Evolutionary conservation across 208 protist species (phyloP).

Genomic region (Acanthamoeba healyi): DNA sequence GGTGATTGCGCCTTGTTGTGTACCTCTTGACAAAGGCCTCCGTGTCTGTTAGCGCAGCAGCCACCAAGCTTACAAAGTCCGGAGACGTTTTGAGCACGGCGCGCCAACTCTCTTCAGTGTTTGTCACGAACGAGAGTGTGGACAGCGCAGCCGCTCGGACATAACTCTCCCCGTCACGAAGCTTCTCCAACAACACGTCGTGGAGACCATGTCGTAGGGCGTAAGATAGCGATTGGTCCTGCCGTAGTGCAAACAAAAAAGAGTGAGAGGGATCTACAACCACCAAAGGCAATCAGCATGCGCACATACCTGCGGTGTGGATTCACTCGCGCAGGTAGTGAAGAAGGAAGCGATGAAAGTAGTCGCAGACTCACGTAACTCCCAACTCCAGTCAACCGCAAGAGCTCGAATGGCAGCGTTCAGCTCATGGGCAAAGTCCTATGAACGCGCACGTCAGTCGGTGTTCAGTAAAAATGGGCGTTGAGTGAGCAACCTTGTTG

Average conservation of each 20-base stretch:
- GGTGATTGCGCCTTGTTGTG: background rate
- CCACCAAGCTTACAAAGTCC: background rate
- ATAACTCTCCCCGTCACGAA: background rate
- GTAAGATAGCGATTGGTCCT: background rate
- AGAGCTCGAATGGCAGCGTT: background rate
- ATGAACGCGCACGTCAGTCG: background rate
- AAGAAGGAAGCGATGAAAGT: constrained; percentile 1
- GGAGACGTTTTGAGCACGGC: background rate
- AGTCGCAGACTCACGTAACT: background rate
- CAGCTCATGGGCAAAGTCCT: background rate
- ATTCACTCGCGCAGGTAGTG: background rate
- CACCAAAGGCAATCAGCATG: background rate
- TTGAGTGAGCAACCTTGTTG: background rate
- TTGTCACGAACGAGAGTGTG: background rate
- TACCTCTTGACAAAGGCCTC: constrained; percentile 53
- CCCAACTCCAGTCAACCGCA: constrained; percentile 4
- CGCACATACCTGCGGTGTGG: no score
- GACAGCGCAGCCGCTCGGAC: background rate
- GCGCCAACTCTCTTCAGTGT: background rate
- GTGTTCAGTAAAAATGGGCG: background rate
- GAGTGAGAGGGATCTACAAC: background rate
- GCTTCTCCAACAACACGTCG: constrained; percentile 9
- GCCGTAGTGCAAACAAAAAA: background rate
- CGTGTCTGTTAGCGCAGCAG: background rate
- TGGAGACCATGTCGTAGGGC: background rate